phyloP scores from a whole-genome alignment of 331 rosid species.

The Quercus tomentella region DNA sequence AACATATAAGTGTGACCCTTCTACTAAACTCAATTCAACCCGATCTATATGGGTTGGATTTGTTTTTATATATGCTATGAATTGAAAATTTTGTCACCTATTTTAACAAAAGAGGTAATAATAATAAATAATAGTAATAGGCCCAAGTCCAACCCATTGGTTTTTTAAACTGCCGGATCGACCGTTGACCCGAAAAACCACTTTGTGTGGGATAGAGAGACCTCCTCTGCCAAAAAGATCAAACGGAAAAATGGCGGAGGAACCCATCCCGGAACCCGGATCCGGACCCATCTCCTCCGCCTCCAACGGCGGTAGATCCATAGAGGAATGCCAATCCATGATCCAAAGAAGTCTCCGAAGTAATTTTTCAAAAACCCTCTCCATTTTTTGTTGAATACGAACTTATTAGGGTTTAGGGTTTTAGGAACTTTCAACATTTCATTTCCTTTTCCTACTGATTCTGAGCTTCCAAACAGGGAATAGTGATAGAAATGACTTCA shows the following conservation, averaged over 20 bases:
- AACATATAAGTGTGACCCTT: too few species aligned
- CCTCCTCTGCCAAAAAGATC: background rate
- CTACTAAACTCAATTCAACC: too few species aligned
- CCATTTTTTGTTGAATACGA: background rate
- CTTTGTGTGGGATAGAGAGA: background rate
- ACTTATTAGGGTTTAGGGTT: constrained; percentile 20
- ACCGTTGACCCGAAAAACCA: background rate
- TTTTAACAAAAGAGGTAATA: too few species aligned
- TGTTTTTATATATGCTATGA: too few species aligned
- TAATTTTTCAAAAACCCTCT: constrained; percentile 9
- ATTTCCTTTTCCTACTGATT: background rate
- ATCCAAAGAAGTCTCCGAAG: constrained; percentile 62
- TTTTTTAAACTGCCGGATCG: background rate
- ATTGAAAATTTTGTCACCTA: too few species aligned
- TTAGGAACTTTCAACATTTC: background rate
- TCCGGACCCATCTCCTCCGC: constrained; percentile 22
- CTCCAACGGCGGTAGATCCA: constrained; percentile 29
- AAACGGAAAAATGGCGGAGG: constrained; percentile 38
- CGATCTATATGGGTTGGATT: too few species aligned
- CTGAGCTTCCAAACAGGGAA: background rate
- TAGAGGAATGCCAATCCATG: constrained; percentile 66
- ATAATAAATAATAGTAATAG: too few species aligned
- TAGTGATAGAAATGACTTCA: background rate
- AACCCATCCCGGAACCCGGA: constrained; percentile 36
- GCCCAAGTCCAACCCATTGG: background rate